phyloP scores from a whole-genome alignment of 306 rosid genomes.

The Aeschynomene evenia region DNA sequence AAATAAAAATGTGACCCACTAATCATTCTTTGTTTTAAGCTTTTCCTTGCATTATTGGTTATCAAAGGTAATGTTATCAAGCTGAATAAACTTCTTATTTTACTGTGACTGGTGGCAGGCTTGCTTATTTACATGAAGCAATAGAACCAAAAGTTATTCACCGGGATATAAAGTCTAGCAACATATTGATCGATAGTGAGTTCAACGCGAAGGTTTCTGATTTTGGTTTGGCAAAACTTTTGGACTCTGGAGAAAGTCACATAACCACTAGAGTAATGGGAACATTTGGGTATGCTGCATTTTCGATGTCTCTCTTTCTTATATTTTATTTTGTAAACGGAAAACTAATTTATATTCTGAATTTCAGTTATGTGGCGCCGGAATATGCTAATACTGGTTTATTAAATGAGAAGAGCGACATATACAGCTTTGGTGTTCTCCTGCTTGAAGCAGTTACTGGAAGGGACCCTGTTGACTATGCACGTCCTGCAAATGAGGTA shows the following conservation, averaged over 20 bases:
- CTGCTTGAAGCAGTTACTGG: slow-evolving; percentile 84
- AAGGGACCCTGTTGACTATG: slow-evolving; percentile 94
- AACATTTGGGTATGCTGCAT: slow-evolving; percentile 75
- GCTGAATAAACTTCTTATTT: slow-evolving; percentile 12
- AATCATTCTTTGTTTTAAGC: neutral
- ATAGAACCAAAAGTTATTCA: slow-evolving; percentile 98
- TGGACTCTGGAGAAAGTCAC: slow-evolving; percentile 91
- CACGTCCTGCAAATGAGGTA: slow-evolving; percentile 83
- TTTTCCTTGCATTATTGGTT: slow-evolving; percentile 10
- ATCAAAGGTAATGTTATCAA: neutral
- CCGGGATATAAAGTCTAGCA: slow-evolving; percentile 92
- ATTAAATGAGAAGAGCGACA: slow-evolving; percentile 94
- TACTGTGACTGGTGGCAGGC: slow-evolving; percentile 53
- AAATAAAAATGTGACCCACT: neutral
- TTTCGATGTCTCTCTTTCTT: neutral
- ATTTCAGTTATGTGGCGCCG: slow-evolving; percentile 90
- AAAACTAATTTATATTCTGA: slow-evolving; percentile 32
- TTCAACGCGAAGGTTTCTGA: slow-evolving; percentile 95
- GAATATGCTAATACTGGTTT: slow-evolving; percentile 93
- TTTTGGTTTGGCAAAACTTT: slow-evolving; percentile 93
- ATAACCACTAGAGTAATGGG: slow-evolving; percentile 98
- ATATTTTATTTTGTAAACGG: neutral
- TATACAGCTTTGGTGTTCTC: slow-evolving; percentile 95
- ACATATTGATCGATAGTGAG: slow-evolving; percentile 79
- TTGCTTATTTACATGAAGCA: slow-evolving; percentile 93